These are phyloP conservation scores for Colletotrichum sp. DNA, from an alignment of 2,329 filamentous ascomycete genomes.

Conservation along the genomic window DNA sequence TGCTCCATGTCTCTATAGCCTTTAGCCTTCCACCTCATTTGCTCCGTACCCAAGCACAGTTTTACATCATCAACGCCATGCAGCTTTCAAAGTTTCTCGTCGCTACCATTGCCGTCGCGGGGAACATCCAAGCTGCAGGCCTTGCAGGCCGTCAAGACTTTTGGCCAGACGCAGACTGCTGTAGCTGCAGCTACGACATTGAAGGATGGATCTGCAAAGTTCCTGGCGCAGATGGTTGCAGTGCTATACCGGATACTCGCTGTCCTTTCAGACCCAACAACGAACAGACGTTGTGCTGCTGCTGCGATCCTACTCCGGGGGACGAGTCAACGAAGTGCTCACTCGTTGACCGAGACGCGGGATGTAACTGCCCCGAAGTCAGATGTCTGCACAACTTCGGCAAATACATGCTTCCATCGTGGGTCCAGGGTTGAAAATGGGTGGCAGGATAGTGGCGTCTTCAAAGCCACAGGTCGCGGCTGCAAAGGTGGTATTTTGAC, in stretches of 20 bases:
- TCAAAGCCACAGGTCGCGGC: background rate
- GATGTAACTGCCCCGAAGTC: background rate
- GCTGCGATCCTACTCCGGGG: background rate
- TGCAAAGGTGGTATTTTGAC: background rate
- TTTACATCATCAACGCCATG: background rate
- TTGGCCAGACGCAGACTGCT: background rate
- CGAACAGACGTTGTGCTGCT: background rate
- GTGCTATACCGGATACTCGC: background rate
- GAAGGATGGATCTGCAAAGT: background rate
- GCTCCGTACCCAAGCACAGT: background rate
- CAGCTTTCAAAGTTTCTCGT: background rate
- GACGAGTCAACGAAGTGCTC: background rate
- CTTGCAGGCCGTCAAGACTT: background rate
- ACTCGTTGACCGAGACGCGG: background rate
- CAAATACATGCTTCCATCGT: background rate
- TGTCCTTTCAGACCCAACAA: background rate
- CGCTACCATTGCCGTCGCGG: background rate
- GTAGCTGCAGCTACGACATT: background rate
- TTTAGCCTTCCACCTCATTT: background rate
- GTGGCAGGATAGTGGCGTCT: background rate
- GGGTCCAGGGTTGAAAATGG: background rate
- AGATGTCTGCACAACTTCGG: background rate
- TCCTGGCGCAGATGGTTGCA: background rate
- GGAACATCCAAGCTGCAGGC: background rate
- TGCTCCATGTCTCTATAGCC: background rate